A percentile compares a stretch with the other conserved stretches of the same genome.
Conservation (phyloP, 495 filamentous ascomycete species). For the Penicillium tannophilum region DNA sequence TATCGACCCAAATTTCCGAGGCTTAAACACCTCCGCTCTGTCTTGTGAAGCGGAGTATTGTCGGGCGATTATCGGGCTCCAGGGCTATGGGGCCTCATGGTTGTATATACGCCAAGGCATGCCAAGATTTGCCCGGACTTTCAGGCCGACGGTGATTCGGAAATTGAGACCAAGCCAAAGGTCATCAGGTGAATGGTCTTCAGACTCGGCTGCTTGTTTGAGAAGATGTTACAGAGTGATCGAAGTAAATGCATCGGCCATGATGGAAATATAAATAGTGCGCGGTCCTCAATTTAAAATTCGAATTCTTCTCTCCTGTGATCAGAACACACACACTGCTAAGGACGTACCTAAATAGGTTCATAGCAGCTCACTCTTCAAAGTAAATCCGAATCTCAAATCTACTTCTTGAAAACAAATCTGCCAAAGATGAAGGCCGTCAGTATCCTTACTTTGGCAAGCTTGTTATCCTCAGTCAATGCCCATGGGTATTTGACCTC, state of each 20-base stretch:
- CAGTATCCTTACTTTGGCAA: neutral
- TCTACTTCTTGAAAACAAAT: neutral
- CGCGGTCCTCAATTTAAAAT: too few relatives aligned
- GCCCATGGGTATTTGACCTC: constrained; percentile 51
- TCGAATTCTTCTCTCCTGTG: too few relatives aligned
- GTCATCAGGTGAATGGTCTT: neutral
- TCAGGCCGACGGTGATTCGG: neutral
- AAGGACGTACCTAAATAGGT: neutral
- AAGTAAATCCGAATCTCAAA: neutral
- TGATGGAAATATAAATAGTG: too few relatives aligned
- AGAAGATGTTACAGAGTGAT: too few relatives aligned
- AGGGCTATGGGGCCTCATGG: neutral
- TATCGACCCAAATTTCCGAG: neutral
- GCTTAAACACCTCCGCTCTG: neutral
- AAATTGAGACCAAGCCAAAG: neutral
- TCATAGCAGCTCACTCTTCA: neutral
- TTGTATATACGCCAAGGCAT: neutral
- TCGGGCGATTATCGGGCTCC: neutral
- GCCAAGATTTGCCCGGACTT: neutral
- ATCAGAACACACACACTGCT: too few relatives aligned
- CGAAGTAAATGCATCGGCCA: too few relatives aligned
- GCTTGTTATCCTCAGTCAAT: neutral
- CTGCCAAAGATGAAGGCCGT: neutral
- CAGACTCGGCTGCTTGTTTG: neutral
- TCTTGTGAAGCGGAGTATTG: neutral